phyloP scores from a whole-genome alignment of 2,329 filamentous ascomycete genomes.

The Neophaeococcomyces aloes region DNA sequence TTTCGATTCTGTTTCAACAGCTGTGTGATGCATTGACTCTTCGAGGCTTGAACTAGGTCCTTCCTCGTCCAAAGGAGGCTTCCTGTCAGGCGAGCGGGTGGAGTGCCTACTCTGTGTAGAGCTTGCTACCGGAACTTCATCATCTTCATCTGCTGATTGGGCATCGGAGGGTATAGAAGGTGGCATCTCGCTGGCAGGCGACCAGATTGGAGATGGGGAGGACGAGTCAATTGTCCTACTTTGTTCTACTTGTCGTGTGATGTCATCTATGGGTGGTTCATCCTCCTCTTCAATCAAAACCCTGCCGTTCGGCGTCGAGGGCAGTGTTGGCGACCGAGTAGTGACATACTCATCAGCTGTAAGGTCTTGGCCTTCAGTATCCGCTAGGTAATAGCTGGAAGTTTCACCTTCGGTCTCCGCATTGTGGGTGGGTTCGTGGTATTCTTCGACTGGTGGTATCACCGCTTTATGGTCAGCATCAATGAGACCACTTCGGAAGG shows the following conservation, averaged over 20 bases:
- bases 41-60: too few species aligned
- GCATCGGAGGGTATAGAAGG: constrained; percentile 3
- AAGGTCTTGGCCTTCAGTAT: neutral
- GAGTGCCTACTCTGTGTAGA: too few species aligned
- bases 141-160: constrained; percentile 2
- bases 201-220: neutral
- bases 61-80: too few species aligned
- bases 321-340: neutral
- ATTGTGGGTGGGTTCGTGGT: neutral
- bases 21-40: too few species aligned
- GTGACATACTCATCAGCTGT: constrained; percentile 3
- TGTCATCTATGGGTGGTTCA: neutral
- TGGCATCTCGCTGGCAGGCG: constrained; percentile 1
- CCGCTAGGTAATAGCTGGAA: neutral
- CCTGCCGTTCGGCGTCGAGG: neutral
- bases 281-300: constrained; percentile 5
- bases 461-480: neutral
- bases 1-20: too few species aligned
- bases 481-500: neutral
- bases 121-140: too few species aligned
- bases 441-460: constrained; percentile 1
- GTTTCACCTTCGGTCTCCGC: neutral
- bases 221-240: neutral
- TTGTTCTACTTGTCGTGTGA: neutral
- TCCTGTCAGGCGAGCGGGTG: too few species aligned